These are phyloP conservation scores for Tetrahymena elliotti DNA, from an alignment of 73 alveolate genomes.

Conservation along the genomic window DNA sequence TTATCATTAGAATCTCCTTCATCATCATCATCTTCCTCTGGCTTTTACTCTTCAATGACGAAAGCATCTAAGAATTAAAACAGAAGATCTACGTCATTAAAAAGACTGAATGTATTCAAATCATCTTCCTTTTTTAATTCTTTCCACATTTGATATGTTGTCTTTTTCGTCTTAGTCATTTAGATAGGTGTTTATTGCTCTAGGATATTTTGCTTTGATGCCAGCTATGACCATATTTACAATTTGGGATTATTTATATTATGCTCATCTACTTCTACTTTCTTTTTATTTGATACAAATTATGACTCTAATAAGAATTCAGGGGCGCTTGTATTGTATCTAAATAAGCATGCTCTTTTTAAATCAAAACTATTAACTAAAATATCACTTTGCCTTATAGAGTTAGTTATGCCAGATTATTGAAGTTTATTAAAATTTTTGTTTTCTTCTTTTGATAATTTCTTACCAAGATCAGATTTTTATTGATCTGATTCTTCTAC, in stretches of 20 bases:
- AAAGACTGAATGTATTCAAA: background rate
- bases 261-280: background rate
- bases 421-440: no score
- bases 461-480: background rate
- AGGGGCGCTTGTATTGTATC: background rate
- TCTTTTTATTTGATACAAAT: background rate
- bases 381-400: background rate
- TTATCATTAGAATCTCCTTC: background rate
- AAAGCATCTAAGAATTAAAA: background rate
- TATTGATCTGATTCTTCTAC: background rate
- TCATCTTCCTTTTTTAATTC: background rate
- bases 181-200: background rate
- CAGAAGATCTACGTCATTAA: background rate
- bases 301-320: background rate
- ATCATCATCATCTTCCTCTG: background rate
- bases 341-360: background rate
- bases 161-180: background rate
- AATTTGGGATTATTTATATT: background rate
- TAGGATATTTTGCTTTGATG: background rate
- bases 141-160: background rate
- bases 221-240: background rate
- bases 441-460: background rate
- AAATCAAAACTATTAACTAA: background rate
- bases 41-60: background rate
- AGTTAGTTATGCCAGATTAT: no score